Percentiles rank a stretch among this genome's conserved stretches.
These are phyloP conservation scores for Clonostachys byssicola DNA, from an alignment of 2,329 filamentous ascomycete genomes.

Conservation along the genomic window DNA sequence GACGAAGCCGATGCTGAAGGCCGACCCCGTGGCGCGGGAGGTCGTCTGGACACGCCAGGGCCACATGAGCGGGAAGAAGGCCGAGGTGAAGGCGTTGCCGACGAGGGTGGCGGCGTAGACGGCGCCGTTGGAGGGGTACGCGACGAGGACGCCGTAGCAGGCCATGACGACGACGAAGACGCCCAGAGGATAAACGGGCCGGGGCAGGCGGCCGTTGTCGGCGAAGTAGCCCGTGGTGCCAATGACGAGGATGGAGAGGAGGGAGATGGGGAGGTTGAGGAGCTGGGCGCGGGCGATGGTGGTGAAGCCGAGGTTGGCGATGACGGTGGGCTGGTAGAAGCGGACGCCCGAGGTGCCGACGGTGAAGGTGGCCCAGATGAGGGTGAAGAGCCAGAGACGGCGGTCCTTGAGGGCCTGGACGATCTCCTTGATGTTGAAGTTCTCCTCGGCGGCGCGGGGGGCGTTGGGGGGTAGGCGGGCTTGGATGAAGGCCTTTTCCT, in stretches of 20 bases:
- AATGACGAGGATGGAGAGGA: slow-evolving; percentile 34
- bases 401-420: slow-evolving; percentile 28
- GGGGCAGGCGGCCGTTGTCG: slow-evolving; percentile 33
- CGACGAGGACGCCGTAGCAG: slow-evolving; percentile 39
- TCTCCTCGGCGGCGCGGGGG: slow-evolving; percentile 30
- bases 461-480: slow-evolving; percentile 37
- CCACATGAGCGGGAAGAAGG: slow-evolving; percentile 45
- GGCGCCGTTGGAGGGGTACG: slow-evolving; percentile 36
- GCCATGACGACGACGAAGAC: slow-evolving; percentile 35
- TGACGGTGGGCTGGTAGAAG: slow-evolving; percentile 37
- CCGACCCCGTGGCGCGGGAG: slow-evolving; percentile 38
- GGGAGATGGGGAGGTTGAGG: slow-evolving; percentile 41
- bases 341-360: slow-evolving; percentile 32
- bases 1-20: slow-evolving; percentile 44
- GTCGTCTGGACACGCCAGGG: slow-evolving; percentile 46
- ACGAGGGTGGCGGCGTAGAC: slow-evolving; percentile 42
- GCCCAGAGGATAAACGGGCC: slow-evolving; percentile 34
- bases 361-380: slow-evolving; percentile 37
- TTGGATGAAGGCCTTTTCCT: slow-evolving; percentile 42
- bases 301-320: slow-evolving; percentile 30
- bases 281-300: slow-evolving; percentile 40
- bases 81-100: slow-evolving; percentile 31
- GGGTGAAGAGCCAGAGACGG: slow-evolving; percentile 38
- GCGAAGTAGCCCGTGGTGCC: slow-evolving; percentile 32
- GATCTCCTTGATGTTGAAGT: slow-evolving; percentile 33